A percentile compares a stretch with the other conserved stretches of the same genome.
Conservation (phyloP, 768 basidiomycete species). For the Leccinum barrowsii region DNA sequence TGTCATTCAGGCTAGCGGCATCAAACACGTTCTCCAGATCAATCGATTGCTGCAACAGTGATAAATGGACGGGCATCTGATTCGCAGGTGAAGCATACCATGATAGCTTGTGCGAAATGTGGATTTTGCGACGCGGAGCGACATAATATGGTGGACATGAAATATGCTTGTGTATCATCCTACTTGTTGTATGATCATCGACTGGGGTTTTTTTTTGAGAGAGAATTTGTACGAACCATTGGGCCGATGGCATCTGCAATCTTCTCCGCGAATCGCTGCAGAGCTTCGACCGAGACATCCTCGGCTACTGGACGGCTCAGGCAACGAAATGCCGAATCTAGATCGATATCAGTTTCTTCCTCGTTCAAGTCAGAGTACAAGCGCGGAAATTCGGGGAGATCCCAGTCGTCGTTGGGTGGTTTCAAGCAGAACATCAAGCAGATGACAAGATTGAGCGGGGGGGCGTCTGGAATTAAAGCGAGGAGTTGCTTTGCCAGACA, state of each 20-base stretch:
- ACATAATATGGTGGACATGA: slow-evolving; percentile 58
- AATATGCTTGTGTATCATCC: slow-evolving; percentile 54
- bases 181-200: slow-evolving; percentile 25
- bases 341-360: slow-evolving; percentile 49
- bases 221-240: slow-evolving; percentile 43
- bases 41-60: slow-evolving; percentile 47
- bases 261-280: slow-evolving; percentile 53
- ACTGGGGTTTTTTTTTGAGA: neutral
- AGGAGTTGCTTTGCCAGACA: slow-evolving; percentile 60
- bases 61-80: slow-evolving; percentile 4
- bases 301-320: slow-evolving; percentile 60
- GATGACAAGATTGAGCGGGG: slow-evolving; percentile 60
- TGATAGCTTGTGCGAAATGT: slow-evolving; percentile 35
- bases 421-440: slow-evolving; percentile 79
- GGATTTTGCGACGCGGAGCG: slow-evolving; percentile 67
- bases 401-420: slow-evolving; percentile 77
- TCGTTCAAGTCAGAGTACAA: slow-evolving; percentile 59
- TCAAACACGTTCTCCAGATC: slow-evolving; percentile 56
- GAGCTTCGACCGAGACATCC: slow-evolving; percentile 44
- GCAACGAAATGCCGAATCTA: slow-evolving; percentile 53
- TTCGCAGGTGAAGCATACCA: slow-evolving; percentile 35
- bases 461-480: slow-evolving; percentile 55
- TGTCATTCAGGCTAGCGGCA: slow-evolving; percentile 44
- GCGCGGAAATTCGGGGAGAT: slow-evolving; percentile 67
- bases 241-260: slow-evolving; percentile 53